These are phyloP conservation scores for Helotiales sp. DNA, from an alignment of 2,329 filamentous ascomycete species.

Conservation along the genomic window DNA sequence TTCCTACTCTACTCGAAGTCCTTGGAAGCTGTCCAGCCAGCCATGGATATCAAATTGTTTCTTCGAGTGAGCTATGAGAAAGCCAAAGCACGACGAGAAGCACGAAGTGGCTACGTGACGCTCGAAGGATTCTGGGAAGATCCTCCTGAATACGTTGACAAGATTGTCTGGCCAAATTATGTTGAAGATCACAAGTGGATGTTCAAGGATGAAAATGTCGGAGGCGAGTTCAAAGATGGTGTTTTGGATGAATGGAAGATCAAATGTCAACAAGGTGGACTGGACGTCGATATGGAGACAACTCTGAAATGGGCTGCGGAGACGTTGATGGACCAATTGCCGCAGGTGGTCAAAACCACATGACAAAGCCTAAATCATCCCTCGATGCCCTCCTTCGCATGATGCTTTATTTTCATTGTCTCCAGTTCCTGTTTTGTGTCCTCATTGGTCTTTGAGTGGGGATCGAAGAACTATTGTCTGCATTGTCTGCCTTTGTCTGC, in stretches of 20 bases:
- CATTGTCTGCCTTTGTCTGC: no score
- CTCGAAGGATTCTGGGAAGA: conserved; percentile 93
- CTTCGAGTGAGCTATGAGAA: conserved; percentile 66
- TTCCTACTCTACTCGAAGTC: conserved; percentile 76
- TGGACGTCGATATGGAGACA: conserved; percentile 59
- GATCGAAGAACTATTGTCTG: background rate
- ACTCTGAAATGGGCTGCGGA: conserved; percentile 70
- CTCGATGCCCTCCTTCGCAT: background rate
- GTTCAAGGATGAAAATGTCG: conserved; percentile 69
- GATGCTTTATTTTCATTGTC: background rate
- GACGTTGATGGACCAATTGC: conserved; percentile 49
- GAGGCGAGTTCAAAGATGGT: conserved; percentile 48
- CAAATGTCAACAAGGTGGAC: conserved; percentile 46
- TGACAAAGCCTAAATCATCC: background rate
- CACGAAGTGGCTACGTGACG: conserved; percentile 75
- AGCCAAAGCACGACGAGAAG: conserved; percentile 66
- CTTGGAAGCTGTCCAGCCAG: conserved; percentile 50
- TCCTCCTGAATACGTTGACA: conserved; percentile 90
- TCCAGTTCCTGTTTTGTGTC: background rate
- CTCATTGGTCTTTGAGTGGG: background rate
- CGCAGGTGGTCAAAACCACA: conserved; percentile 11
- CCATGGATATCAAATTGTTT: conserved; percentile 77
- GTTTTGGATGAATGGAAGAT: conserved; percentile 48
- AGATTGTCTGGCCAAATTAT: conserved; percentile 96
- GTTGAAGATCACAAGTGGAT: conserved; percentile 78